These are phyloP conservation scores for Sarocladium oryzae DNA, from an alignment of 2,329 filamentous ascomycete species.

Conservation along the genomic window DNA sequence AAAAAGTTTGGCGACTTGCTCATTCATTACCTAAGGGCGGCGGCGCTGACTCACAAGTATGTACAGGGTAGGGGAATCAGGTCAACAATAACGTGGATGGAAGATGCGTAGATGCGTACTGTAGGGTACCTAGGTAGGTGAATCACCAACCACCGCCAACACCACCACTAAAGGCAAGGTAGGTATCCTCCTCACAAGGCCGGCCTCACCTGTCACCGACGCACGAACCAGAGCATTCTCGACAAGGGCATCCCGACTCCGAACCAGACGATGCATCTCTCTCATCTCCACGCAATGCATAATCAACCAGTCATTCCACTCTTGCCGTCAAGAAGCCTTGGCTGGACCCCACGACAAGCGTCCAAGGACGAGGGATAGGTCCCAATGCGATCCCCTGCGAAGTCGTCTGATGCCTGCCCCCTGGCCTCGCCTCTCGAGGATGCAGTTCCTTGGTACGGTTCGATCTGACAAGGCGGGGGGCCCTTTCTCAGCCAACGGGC, in stretches of 20 bases:
- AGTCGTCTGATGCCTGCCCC: conserved; percentile 2
- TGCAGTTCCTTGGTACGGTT: neutral
- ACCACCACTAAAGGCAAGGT: neutral
- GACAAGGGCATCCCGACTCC: neutral
- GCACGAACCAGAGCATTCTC: neutral
- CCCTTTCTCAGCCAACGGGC: too few species aligned
- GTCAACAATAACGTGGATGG: too few species aligned
- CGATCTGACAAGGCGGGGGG: neutral
- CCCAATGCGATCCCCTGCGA: neutral
- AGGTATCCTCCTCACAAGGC: neutral
- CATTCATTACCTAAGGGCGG: too few species aligned
- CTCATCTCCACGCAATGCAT: neutral
- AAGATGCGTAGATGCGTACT: too few species aligned
- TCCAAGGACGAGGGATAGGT: too few species aligned
- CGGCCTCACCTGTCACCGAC: conserved; percentile 1
- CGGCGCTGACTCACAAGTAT: too few species aligned
- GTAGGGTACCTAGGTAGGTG: too few species aligned
- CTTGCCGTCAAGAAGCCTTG: neutral
- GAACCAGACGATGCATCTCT: conserved; percentile 6
- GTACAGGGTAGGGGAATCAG: too few species aligned
- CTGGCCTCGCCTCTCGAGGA: conserved; percentile 1
- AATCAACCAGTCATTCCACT: neutral
- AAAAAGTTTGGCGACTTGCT: too few species aligned
- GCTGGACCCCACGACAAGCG: conserved; percentile 1
- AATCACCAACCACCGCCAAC: too few species aligned